Percentiles rank a stretch among this genome's conserved stretches.
These are phyloP conservation scores for Harrya chromipes DNA, from an alignment of 768 basidiomycete genomes.

Conservation along the genomic window DNA sequence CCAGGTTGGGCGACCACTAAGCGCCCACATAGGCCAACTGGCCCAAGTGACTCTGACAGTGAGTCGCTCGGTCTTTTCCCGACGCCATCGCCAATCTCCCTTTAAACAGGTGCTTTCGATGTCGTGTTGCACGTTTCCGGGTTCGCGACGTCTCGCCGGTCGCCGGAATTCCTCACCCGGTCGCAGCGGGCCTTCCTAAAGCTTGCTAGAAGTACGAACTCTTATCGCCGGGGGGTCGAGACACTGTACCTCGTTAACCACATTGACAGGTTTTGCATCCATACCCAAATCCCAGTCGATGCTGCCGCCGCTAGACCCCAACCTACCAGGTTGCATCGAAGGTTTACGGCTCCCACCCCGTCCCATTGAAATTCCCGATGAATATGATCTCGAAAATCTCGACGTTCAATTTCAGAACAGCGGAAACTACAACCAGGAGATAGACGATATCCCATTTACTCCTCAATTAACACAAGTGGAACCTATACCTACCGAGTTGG, in stretches of 20 bases:
- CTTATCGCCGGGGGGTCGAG: not conserved
- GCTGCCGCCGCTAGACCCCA: constrained; percentile 19
- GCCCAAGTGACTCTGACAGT: constrained; percentile 28
- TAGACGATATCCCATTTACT: constrained; percentile 10
- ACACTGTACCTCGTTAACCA: constrained; percentile 1
- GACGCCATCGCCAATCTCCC: not conserved
- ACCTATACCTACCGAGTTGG: constrained; percentile 35
- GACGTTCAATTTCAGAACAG: constrained; percentile 47
- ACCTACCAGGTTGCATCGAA: constrained; percentile 29
- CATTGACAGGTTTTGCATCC: constrained; percentile 60
- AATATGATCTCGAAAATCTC: constrained; percentile 53
- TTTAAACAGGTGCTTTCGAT: constrained; percentile 52
- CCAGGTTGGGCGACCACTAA: constrained; percentile 82
- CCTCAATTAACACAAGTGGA: constrained; percentile 22
- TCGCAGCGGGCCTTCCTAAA: constrained; percentile 75
- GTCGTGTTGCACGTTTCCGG: constrained; percentile 76
- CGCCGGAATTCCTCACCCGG: constrained; percentile 60
- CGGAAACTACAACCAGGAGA: constrained; percentile 18
- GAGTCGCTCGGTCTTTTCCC: not conserved
- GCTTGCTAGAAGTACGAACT: constrained; percentile 64
- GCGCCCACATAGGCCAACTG: constrained; percentile 34
- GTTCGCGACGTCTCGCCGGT: constrained; percentile 60
- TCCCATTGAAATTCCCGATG: constrained; percentile 58
- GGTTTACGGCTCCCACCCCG: constrained; percentile 48
- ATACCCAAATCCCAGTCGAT: constrained; percentile 55